Base-by-base conservation (phyloP, 1,284 basidiomycete species). In the Ustilago bromivora region DNA sequence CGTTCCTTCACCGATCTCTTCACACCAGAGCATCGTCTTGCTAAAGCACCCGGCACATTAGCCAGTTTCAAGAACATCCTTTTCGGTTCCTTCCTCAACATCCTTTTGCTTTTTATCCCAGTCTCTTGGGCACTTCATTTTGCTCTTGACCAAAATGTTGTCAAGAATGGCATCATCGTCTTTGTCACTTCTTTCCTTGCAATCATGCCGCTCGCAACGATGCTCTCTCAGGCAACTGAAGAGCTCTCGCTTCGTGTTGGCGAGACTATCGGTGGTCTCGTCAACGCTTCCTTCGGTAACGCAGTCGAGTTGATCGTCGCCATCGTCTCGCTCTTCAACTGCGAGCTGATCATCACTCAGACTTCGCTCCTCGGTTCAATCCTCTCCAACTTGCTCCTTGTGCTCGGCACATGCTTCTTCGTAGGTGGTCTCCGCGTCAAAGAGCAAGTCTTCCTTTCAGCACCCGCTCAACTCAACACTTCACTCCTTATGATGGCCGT, bases 291-390 rank as follows among this genome's bases (percentile, higher is more conserved):
- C 2, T 68, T 83, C 34, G 82, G 82, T 28, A 83, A 83, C 35
- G 82, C 82, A 2, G 82, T 83, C 60, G 82, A 83, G 51, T 54
- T 83, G 41, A 83, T 83, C 56, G 82, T 83, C 6, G 82, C 82
- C 34, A 83, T 83, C 61, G 79, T 83, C 15, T 80, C 82, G 40
- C 75, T 83, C 23, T 79, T 83, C 69, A 62, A 83, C 23, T 83
- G 82, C 71, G 76, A 83, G 63, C 63, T 82, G 10, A 76, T 73
- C 47, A 80, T 83, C 55, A 79, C 79, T 0, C 82, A 83, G 55
- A 82, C 82, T 4, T 82, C 80, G 47, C 60, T 83, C 28, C 66
- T 83, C 35, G 82, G 82, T 1, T 82, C 80, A 1, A 76, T 83
- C 47, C 61, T 83, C 15, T 82, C 80, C 38, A 83, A 83, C 63